Base-by-base conservation (phyloP, 495 filamentous ascomycete species). In the Aspergillus affinis region DNA sequence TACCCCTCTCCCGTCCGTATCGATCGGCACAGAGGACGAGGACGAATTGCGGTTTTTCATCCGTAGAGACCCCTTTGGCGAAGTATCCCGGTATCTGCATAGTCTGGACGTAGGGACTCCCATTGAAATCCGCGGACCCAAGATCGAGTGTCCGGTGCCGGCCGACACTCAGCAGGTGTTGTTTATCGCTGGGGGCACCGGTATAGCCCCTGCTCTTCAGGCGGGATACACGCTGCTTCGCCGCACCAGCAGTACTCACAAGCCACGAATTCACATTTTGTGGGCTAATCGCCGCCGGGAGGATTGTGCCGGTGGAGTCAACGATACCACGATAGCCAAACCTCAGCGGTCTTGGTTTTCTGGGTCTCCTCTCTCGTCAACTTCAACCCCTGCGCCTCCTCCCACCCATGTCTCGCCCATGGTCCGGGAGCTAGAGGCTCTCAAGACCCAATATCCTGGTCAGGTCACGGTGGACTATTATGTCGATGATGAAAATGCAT, bases 131-230 rank as follows among this genome's bases (percentile, higher is more conserved):
- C 84, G 94, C 46, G 93, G 93, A 0, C 92, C 92, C 18, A 82
- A 86, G 61, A 64, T 86, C 10, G 92, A 95, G 46, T 90, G 80
- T 59, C 81, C 74, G 63, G 84, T 88, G 36, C 88, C 79, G 12
- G 58, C 68, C 15, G 66, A 75, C 48, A 87, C 75, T 44, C 76
- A 72, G 19, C 73, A 83, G 32, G 78, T 97, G 2, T 67, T 97
- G 3, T 97, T 98, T 71, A 76, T 97, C 32, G 94, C 93, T 15
- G 94, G 93, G 0, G 94, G 94, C 0, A 98, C 94, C 6, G 94
- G 93, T 0, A 94, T 98, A 69, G 92, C 91, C 21, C 90, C 93
- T 0, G 94, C 93, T 32, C 69, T 97, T 63, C 93, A 98, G 73
- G 82, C 87, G 23, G 90, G 84, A 41, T 74, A 85, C 58, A 82